phyloP scores from a whole-genome alignment of 352 stramenopile species.

The Globisporangium emineosum region DNA sequence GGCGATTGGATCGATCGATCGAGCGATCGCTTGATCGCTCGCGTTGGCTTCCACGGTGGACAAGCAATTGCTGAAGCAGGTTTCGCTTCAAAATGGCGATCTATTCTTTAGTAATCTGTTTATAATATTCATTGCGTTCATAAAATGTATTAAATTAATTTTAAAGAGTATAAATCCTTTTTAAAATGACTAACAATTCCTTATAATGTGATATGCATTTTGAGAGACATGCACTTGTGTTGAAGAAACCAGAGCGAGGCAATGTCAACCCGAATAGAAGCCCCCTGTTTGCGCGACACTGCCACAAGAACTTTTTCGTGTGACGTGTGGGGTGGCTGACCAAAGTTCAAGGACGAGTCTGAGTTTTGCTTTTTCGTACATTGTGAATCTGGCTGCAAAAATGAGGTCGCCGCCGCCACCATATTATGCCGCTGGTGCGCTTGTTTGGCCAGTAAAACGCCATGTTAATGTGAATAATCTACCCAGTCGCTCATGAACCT shows the following conservation, averaged over 20 bases:
- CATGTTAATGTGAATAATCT: too few species aligned
- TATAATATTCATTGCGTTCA: too few species aligned
- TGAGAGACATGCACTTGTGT: background rate
- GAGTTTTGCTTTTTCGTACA: too few species aligned
- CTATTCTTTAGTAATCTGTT: background rate
- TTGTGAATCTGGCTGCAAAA: too few species aligned
- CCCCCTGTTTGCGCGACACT: conserved; percentile 10
- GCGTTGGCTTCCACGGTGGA: background rate
- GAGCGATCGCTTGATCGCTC: too few species aligned
- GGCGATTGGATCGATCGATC: background rate
- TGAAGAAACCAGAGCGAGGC: background rate
- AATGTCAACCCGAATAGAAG: conserved; percentile 3
- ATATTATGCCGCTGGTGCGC: too few species aligned
- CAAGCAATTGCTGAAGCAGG: background rate
- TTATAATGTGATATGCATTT: background rate
- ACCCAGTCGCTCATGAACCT: too few species aligned
- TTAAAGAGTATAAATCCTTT: too few species aligned
- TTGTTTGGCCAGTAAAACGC: too few species aligned
- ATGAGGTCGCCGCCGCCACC: too few species aligned
- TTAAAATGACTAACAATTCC: too few species aligned
- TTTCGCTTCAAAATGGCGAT: conserved; percentile 12
- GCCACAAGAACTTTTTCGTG: conserved; percentile 7
- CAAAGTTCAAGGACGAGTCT: conserved; percentile 5
- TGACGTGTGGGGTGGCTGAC: background rate
- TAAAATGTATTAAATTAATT: too few species aligned